Base-by-base conservation (phyloP, 2,329 filamentous ascomycete species). In the Incumbomyces lentus region DNA sequence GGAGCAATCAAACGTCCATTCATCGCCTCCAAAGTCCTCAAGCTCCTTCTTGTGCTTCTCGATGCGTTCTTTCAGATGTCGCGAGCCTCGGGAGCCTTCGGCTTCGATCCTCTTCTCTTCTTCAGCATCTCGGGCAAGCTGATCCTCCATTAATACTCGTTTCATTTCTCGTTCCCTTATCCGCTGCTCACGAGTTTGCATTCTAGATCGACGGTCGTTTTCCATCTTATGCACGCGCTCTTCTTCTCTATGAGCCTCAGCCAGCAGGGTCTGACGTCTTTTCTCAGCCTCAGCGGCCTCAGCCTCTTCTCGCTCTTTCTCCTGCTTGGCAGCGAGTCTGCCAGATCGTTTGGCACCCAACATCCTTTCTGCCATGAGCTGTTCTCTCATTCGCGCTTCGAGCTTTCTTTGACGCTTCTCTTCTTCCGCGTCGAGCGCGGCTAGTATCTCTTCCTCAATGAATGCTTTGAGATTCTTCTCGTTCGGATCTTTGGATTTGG, bases 341-440 rank as follows among this genome's bases (percentile, higher is more conserved):
- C 86, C 94, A 1, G 92, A 98, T 52, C 92, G 75, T 68, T 98
- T 98, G 3, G 92, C 90, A 47, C 83, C 86, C n/a, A 87, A 87
- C 67, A 96, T 76, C 62, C 92, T 90, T 56, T 90, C 82, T 54
- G 94, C 65, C 55, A 81, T 87, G 44, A 87, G 71, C 17, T 94
- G 66, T 58, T 96, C 90, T 52, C 82, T 86, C 61, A 93, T 79
- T 56, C 83, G 83, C 71, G 70, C 86, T 74, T 67, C 79, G 68
- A 72, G 70, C 63, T 90, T 89, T 50, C 81, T 80, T 26, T 81
- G 76, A 57, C 89, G 69, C 38, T 73, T 71, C 55, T 81, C 78
- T 49, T 77, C 78, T 17, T 85, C 80, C 58, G 84, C 85, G 64
- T 93, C 82, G 12, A 98, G 75, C 32, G 93, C 77, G 0, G 92